These are phyloP conservation scores for Fusarium sp. DNA, from an alignment of 2,329 filamentous ascomycete genomes.

Conservation along the genomic window DNA sequence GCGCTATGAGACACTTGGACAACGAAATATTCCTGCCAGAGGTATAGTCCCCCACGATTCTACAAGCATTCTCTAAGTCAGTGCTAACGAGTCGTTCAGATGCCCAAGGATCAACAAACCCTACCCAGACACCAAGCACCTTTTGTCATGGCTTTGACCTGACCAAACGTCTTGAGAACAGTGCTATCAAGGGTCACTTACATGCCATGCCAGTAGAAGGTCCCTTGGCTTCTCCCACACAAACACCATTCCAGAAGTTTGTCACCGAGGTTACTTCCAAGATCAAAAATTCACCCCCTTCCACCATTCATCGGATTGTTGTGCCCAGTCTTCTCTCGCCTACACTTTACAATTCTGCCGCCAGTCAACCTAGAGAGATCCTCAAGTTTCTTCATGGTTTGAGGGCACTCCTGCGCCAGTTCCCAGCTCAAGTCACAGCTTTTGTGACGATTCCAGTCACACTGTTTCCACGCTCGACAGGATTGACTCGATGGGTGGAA, in stretches of 20 bases:
- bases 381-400: slow-evolving; percentile 85
- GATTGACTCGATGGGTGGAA: slow-evolving; percentile 87
- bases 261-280: slow-evolving; percentile 67
- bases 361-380: slow-evolving; percentile 76
- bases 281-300: slow-evolving; percentile 66
- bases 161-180: slow-evolving; percentile 68
- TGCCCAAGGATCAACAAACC: slow-evolving; percentile 26
- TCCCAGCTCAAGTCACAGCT: slow-evolving; percentile 73
- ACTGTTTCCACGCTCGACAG: slow-evolving; percentile 79
- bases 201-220: slow-evolving; percentile 60
- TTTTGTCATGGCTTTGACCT: slow-evolving; percentile 83
- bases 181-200: slow-evolving; percentile 62
- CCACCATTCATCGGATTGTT: slow-evolving; percentile 80
- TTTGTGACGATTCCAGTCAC: slow-evolving; percentile 83
- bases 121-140: slow-evolving; percentile 43
- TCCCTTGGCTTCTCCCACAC: slow-evolving; percentile 37
- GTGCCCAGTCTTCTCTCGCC: slow-evolving; percentile 89
- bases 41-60: slow-evolving; percentile 59
- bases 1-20: slow-evolving; percentile 89
- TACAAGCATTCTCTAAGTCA: not conserved
- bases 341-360: slow-evolving; percentile 78
- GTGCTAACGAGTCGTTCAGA: slow-evolving; percentile 28
- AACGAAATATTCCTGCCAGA: slow-evolving; percentile 70
- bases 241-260: slow-evolving; percentile 67
- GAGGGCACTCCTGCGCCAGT: slow-evolving; percentile 76